A percentile compares a stretch with the other conserved stretches of the same genome.
These are phyloP conservation scores for Salvia hispanica DNA, from an alignment of 257 asterid species.

Conservation along the genomic window DNA sequence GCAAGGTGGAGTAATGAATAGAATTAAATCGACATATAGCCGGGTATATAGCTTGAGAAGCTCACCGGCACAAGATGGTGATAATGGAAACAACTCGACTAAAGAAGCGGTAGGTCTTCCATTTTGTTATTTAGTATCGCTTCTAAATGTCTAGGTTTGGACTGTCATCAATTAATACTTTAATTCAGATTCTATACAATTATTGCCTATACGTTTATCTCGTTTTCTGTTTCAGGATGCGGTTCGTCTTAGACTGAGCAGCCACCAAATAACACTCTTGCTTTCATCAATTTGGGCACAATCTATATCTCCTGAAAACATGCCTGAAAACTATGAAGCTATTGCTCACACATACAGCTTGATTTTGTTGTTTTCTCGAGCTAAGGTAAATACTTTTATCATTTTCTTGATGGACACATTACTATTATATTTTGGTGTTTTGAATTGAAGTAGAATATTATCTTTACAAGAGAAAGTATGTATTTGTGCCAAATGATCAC, in stretches of 20 bases:
- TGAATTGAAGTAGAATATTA: neutral
- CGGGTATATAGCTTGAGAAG: constrained; percentile 65
- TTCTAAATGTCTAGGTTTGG: constrained; percentile 5
- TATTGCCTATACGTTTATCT: constrained; percentile 3
- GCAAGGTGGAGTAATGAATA: constrained; percentile 58
- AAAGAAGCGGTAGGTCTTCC: constrained; percentile 53
- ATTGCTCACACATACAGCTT: constrained; percentile 93
- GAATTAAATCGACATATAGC: constrained; percentile 74
- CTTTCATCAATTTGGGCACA: constrained; percentile 92
- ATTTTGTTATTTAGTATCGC: neutral
- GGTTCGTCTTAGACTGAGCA: constrained; percentile 81
- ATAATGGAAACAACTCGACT: constrained; percentile 41
- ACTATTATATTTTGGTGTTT: neutral
- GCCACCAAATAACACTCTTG: constrained; percentile 80
- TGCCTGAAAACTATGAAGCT: constrained; percentile 93
- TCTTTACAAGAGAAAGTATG: neutral
- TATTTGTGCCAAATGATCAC: neutral
- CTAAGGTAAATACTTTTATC: constrained; percentile 59
- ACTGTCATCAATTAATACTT: neutral
- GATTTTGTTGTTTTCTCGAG: constrained; percentile 79
- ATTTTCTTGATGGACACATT: neutral
- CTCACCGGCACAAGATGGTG: constrained; percentile 46
- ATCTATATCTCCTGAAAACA: constrained; percentile 72
- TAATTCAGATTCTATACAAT: too few relatives aligned
- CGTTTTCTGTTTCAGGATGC: constrained; percentile 55